Conservation (phyloP, 2,329 filamentous ascomycete species). For the Neurospora sp. region DNA sequence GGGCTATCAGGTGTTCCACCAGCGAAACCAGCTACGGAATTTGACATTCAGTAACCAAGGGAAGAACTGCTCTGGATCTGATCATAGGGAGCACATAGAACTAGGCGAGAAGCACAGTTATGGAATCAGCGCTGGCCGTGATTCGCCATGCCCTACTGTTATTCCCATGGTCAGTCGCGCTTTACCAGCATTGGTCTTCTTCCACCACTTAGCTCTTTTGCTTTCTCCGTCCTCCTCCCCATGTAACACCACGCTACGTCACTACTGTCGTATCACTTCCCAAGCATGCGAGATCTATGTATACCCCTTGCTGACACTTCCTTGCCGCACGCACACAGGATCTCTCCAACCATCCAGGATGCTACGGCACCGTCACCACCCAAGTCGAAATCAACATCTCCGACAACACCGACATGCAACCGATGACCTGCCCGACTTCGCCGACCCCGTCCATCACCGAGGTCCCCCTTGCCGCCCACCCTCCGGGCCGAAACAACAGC, state of each 20-base stretch:
- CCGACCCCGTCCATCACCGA: slow-evolving; percentile 12
- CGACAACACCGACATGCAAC: slow-evolving; percentile 14
- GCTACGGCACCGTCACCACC: slow-evolving; percentile 42
- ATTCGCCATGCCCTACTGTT: slow-evolving; percentile 2
- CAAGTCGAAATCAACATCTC: slow-evolving; percentile 37
- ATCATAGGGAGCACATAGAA: slow-evolving; percentile 14
- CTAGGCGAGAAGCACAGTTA: slow-evolving; percentile 22
- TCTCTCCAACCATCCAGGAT: slow-evolving; percentile 23
- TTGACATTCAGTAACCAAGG: slow-evolving; percentile 37
- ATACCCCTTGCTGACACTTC: slow-evolving; percentile 2
- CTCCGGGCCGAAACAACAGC: not conserved
- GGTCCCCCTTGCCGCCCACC: slow-evolving; percentile 4
- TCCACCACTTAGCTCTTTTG: not conserved
- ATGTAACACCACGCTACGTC: slow-evolving; percentile 4
- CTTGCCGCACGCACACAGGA: slow-evolving; percentile 9
- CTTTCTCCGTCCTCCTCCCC: not conserved
- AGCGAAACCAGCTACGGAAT: slow-evolving; percentile 44
- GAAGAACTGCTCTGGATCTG: slow-evolving; percentile 21
- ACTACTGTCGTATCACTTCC: not conserved
- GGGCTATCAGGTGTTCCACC: slow-evolving; percentile 49
- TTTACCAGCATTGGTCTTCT: not conserved
- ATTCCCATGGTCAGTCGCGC: not conserved
- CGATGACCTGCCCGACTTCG: slow-evolving; percentile 8
- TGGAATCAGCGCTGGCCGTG: slow-evolving; percentile 13
- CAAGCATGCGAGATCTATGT: not conserved